These are phyloP conservation scores for Juglanconis juglandina DNA, from an alignment of 2,329 filamentous ascomycete species.

Conservation along the genomic window DNA sequence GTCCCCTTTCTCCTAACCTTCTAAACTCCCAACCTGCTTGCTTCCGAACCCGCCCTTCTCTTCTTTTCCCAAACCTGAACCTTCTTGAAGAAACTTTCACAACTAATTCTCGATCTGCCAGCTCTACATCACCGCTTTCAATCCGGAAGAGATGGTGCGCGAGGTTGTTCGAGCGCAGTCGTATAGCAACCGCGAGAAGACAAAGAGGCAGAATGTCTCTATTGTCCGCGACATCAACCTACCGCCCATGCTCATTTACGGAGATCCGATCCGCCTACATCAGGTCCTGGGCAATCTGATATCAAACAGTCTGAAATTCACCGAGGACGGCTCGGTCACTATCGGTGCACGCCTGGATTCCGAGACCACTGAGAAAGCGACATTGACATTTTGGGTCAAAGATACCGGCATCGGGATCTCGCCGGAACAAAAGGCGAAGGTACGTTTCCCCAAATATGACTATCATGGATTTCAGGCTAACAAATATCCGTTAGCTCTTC, in stretches of 20 bases:
- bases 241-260: conserved; percentile 69
- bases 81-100: too few species aligned
- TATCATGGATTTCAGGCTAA: neutral
- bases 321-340: conserved; percentile 79
- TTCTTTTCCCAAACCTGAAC: neutral
- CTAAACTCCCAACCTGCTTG: too few species aligned
- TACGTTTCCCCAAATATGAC: too few species aligned
- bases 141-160: conserved; percentile 63
- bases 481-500: conserved; percentile 53
- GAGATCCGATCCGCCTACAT: conserved; percentile 64
- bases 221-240: conserved; percentile 69
- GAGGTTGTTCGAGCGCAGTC: conserved; percentile 65
- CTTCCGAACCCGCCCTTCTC: neutral
- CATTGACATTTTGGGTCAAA: conserved; percentile 78
- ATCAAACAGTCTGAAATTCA: conserved; percentile 92
- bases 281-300: conserved; percentile 79
- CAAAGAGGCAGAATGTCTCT: conserved; percentile 58
- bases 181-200: conserved; percentile 63
- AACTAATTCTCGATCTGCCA: neutral
- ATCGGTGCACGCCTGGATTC: conserved; percentile 71
- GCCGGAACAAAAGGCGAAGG: conserved; percentile 72
- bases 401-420: conserved; percentile 93
- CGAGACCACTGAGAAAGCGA: conserved; percentile 67
- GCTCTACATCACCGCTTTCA: conserved; percentile 68
- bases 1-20: too few species aligned